These are phyloP conservation scores for Lentinula aciculospora DNA, from an alignment of 768 basidiomycete species.

Conservation along the genomic window DNA sequence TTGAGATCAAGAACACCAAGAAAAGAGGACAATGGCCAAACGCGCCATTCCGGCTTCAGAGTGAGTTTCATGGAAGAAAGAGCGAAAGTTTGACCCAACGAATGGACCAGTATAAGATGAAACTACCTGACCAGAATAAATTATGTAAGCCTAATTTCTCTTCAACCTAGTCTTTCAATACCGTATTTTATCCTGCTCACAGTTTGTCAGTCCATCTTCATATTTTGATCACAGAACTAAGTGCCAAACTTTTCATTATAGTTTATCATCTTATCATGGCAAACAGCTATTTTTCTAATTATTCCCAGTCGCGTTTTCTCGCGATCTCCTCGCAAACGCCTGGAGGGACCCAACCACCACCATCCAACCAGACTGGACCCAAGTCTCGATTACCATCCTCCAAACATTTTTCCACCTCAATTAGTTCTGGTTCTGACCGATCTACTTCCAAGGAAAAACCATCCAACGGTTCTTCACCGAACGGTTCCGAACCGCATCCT, in stretches of 20 bases:
- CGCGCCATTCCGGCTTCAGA: constrained; percentile 77
- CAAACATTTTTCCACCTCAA: constrained; percentile 69
- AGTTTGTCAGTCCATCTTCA: too few species aligned
- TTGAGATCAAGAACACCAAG: constrained; percentile 89
- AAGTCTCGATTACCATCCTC: constrained; percentile 53
- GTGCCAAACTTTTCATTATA: background rate
- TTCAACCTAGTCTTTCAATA: too few species aligned
- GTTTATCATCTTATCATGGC: constrained; percentile 33
- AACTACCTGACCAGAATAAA: too few species aligned
- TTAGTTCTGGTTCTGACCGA: constrained; percentile 37
- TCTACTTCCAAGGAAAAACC: constrained; percentile 35
- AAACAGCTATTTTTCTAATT: constrained; percentile 75
- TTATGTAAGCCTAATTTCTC: too few species aligned
- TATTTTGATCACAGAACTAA: background rate
- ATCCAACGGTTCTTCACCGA: constrained; percentile 27
- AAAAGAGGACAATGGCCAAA: constrained; percentile 80
- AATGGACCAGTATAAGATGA: background rate
- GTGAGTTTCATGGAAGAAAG: constrained; percentile 62
- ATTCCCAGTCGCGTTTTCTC: constrained; percentile 68
- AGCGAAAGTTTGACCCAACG: constrained; percentile 8
- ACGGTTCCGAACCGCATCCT: constrained; percentile 48
- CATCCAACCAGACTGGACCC: constrained; percentile 9
- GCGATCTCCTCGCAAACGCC: constrained; percentile 32
- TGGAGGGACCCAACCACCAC: constrained; percentile 7
- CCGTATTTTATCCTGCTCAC: too few species aligned